Evolutionary conservation across 2,329 filamentous ascomycete genomes (phyloP), one percentile per base, ranked within the genome.

Genomic region (Rhynchosporium graminicola): DNA sequence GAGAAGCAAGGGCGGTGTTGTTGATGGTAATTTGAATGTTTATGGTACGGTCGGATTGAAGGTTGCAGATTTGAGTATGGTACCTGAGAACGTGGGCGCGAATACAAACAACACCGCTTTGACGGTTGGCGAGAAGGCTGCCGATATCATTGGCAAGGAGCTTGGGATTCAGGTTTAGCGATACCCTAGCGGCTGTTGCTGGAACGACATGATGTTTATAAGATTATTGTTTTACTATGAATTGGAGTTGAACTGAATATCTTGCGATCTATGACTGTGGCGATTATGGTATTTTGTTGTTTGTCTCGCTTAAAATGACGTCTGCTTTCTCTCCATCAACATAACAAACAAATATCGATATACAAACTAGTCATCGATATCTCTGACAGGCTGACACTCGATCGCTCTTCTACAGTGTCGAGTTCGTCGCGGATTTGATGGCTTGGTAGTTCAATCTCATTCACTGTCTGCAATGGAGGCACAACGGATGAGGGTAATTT

Each of bases 61-160:
- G 70, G 65, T 80, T 60, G 77, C 75, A 8, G 79, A 81, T 74
- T 56, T 81, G 63, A 72, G 70, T 65, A 70, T 74, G 61, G 62
- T 69, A 8, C 72, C 72, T 3, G 67, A 72, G 62, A 74, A 74
- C 62, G 77, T 81, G 4, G 79, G 76, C 3, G 78, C 76, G 0
- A 80, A 81, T 63, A 80, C 79, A 1, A 78, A 79, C 59, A 78
- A 79, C 45, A 80, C 78, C 0, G 78, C 79, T 1, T 70, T 80
- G 59, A 74, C 74, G 12, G 70, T 78, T 33, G 77, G 76, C 1
- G 77, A 78, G 69, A 76, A 76, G 67, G 76, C 76, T 1, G 77
- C 77, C 43, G 72, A 74, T 59, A 74, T 78, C 57, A 75, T 80
- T 66, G 74, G 73, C 36, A 69, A 70, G 61, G 77, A 78, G 58